These are phyloP conservation scores for Plasmodium malariae DNA, from an alignment of 169 alveolate species.

Conservation along the genomic window DNA sequence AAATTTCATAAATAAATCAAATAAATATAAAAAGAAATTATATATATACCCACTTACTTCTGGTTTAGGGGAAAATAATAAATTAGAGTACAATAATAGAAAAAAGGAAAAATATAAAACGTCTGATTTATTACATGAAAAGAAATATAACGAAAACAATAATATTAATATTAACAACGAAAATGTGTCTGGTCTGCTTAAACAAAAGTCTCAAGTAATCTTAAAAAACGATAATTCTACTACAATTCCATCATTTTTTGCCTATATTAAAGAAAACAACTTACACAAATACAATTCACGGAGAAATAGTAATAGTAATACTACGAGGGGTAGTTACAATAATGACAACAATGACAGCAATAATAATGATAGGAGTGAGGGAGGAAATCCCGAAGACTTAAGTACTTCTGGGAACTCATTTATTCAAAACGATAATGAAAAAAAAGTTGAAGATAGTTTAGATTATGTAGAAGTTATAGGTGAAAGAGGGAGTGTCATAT, in stretches of 20 bases:
- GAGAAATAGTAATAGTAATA: neutral
- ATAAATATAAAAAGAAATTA: slow-evolving; percentile 1
- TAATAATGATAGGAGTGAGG: neutral
- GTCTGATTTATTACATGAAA: neutral
- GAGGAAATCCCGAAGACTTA: neutral
- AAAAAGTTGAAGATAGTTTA: neutral
- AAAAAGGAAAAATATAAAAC: slow-evolving; percentile 1
- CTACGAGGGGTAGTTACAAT: neutral
- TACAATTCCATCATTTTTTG: no score
- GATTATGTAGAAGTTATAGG: slow-evolving; percentile 19
- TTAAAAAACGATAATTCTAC: no score
- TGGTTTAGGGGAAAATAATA: neutral
- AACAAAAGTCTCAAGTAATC: no score
- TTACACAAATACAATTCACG: no score
- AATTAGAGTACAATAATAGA: neutral
- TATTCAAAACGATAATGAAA: neutral
- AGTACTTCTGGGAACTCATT: neutral
- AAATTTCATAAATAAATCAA: slow-evolving; percentile 19
- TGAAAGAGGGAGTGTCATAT: neutral
- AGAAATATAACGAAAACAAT: neutral
- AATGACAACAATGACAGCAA: neutral
- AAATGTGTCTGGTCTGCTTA: neutral
- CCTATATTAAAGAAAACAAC: no score
- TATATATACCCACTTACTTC: neutral
- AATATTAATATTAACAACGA: neutral